A percentile compares a stretch with the other conserved stretches of the same genome.
phyloP scores from a whole-genome alignment of 176 grass and related monocot species.

The Aegilops umbellulata region DNA sequence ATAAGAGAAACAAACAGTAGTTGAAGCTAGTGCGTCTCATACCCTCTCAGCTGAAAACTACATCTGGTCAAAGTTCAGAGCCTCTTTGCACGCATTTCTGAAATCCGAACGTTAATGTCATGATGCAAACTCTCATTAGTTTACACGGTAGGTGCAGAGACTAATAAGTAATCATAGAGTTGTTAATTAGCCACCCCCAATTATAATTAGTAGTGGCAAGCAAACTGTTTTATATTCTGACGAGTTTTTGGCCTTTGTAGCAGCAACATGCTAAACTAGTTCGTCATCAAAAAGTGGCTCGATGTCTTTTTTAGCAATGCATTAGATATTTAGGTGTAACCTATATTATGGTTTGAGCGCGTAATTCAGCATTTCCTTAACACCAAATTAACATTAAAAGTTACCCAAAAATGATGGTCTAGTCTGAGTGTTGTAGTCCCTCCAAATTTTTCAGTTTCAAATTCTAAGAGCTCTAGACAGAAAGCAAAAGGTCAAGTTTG shows the following conservation, averaged over 20 bases:
- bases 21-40: background rate
- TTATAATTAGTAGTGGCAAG: slow-evolving; percentile 17
- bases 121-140: background rate
- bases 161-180: slow-evolving; percentile 16
- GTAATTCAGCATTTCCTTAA: background rate
- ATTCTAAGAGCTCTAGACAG: background rate
- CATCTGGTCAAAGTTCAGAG: slow-evolving; percentile 22
- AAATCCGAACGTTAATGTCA: slow-evolving; percentile 5
- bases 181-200: background rate
- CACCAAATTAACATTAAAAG: no score
- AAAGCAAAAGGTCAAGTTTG: background rate
- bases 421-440: background rate
- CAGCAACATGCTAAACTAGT: background rate
- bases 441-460: background rate
- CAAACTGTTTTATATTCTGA: slow-evolving; percentile 19
- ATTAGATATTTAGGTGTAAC: background rate
- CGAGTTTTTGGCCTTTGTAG: slow-evolving; percentile 15
- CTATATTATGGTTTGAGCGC: background rate
- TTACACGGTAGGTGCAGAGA: background rate
- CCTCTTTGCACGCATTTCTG: background rate
- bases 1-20: background rate
- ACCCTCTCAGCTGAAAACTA: background rate
- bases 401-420: background rate
- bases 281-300: slow-evolving; percentile 34
- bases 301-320: background rate